Base-by-base conservation (phyloP, 2,329 filamentous ascomycete genomes). In the Colletotrichum tamarilloi region DNA sequence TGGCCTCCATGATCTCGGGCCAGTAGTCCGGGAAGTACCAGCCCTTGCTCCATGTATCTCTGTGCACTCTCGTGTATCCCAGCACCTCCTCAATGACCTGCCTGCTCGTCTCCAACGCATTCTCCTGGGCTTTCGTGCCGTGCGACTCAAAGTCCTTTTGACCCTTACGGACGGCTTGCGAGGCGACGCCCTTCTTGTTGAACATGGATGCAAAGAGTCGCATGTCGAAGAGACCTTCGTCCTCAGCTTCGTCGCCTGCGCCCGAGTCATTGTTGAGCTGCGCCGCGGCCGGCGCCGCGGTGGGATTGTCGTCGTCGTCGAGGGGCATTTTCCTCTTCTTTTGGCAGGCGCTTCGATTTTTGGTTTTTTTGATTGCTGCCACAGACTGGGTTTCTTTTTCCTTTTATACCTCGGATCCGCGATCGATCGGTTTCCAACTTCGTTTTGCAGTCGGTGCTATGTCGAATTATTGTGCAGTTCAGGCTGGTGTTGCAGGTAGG, bases 121-220 rank as follows among this genome's bases (percentile, higher is more conserved):
- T 88, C 76, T 92, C 91, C 83, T 99, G 97, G 38, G 94, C 91
- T 38, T 90, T 89, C 2, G 97, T 98, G 60, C 94, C 94, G 83
- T 98, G 95, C 32, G 94, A 92, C 84, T 98, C 97, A 81, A 98
- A 99, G 84, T 99, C 97, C 83, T 99, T 99, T 81, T 97, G 95
- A 74, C 97, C 97, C 75, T 95, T 94, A 76, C 96, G 95, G 46
- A 97, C 95, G 12, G 95, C 89, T 77, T 91, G 90, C 63, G 86
- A 82, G 9, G 87, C 88, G 56, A 87, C 82, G 59, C 85, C 84
- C 66, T 85, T 84, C 78, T 89, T 89, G 74, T 84, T 81, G 75
- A 88, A 86, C 75, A 89, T 82, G 35, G 87, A 84, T 4, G 85
- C 84, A 75, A 92, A 92, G 75, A 95, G 92, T 76, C 94, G 92